Conservation (phyloP, 345 rosid species). For the Theobroma cacao region DNA sequence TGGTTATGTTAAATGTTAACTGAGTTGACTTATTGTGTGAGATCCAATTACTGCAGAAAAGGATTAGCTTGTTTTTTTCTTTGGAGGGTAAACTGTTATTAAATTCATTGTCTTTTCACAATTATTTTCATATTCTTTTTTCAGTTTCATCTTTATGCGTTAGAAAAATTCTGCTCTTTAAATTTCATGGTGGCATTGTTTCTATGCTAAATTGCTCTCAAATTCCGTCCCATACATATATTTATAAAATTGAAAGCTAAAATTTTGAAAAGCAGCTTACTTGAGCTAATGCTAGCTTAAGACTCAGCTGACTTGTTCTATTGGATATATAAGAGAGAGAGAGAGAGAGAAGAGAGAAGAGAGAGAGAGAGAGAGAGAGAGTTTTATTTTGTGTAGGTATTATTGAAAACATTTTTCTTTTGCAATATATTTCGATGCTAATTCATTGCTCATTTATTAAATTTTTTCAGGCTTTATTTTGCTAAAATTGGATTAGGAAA, state of each 20-base stretch:
- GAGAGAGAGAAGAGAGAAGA: no score
- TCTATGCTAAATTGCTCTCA: neutral
- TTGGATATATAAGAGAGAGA: neutral
- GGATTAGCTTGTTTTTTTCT: neutral
- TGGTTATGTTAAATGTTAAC: neutral
- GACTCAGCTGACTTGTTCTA: constrained; percentile 3
- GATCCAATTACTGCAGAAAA: neutral
- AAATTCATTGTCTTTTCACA: neutral
- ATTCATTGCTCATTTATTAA: constrained; percentile 21
- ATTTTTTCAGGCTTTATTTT: constrained; percentile 63
- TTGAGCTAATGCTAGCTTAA: neutral
- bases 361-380: no score
- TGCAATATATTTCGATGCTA: neutral
- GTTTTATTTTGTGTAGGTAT: neutral
- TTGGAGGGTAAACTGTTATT: neutral
- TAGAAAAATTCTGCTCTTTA: neutral
- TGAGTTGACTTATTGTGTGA: neutral
- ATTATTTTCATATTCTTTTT: neutral
- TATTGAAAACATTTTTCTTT: neutral
- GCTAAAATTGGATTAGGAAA: constrained; percentile 65
- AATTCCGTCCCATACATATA: neutral
- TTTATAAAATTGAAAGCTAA: neutral
- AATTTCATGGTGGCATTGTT: neutral
- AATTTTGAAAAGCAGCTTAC: neutral
- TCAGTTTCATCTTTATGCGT: neutral